Percentiles rank a stretch among this genome's conserved stretches.
phyloP scores from a whole-genome alignment of 495 filamentous ascomycete species.

The Baudoinia panamericana region DNA sequence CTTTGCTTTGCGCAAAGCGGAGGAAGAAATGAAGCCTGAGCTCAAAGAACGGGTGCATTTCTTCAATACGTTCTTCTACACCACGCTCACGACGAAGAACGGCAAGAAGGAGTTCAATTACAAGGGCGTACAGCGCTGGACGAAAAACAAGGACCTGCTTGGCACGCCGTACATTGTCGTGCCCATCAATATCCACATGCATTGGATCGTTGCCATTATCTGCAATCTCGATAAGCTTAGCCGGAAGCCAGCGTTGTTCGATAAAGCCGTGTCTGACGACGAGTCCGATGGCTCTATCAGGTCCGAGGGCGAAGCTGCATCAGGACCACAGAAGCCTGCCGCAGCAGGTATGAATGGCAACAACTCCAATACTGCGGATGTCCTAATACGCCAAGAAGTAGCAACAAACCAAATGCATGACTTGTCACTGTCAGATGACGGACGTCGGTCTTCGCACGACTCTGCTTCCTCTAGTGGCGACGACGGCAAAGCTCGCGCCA shows the following conservation, averaged over 20 bases:
- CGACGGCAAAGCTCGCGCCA: too few relatives aligned
- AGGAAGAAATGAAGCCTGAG: conserved; percentile 22
- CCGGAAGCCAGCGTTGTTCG: background rate
- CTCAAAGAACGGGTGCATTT: conserved; percentile 56
- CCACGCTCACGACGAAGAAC: conserved; percentile 47
- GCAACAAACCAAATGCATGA: too few relatives aligned
- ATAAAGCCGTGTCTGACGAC: too few relatives aligned
- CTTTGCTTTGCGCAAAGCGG: conserved; percentile 55
- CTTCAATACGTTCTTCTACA: conserved; percentile 87
- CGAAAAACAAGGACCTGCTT: conserved; percentile 71
- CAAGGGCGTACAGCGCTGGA: conserved; percentile 76
- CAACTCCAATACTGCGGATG: too few relatives aligned
- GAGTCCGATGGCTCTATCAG: background rate
- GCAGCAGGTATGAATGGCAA: too few relatives aligned
- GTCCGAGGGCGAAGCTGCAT: background rate
- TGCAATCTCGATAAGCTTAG: conserved; percentile 55
- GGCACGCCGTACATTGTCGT: conserved; percentile 79
- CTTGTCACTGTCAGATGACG: too few relatives aligned
- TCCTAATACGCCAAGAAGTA: too few relatives aligned
- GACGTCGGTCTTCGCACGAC: too few relatives aligned
- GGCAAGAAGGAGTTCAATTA: conserved; percentile 58
- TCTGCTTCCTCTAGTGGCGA: too few relatives aligned
- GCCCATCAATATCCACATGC: conserved; percentile 69
- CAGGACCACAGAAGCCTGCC: too few relatives aligned
- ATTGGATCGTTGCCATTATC: conserved; percentile 96